Evolutionary conservation across 805 yeast species (phyloP).

Genomic region (Komagataella pastoris): DNA sequence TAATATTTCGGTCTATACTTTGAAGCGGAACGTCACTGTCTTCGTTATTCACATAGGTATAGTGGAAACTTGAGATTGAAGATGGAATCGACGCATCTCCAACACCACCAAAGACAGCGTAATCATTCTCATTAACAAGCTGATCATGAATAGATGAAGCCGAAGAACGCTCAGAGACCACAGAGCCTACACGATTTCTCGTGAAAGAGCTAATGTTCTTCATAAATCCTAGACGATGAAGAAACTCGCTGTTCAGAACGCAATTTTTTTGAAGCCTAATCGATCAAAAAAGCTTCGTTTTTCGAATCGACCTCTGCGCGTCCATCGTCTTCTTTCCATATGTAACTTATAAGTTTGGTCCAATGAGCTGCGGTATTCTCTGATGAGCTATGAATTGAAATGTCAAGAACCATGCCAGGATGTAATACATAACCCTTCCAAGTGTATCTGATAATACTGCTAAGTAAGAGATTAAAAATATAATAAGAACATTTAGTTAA

Average conservation of each 20-base stretch:
- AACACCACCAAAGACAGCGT: constrained; percentile 70
- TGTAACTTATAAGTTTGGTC: too few species aligned
- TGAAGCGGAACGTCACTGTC: constrained; percentile 11
- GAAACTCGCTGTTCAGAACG: background rate
- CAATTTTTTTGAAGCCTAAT: background rate
- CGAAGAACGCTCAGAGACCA: constrained; percentile 5
- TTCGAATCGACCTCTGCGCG: background rate
- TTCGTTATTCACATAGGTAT: constrained; percentile 32
- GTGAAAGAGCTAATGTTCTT: constrained; percentile 10
- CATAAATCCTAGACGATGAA: background rate
- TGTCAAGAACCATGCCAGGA: too few species aligned
- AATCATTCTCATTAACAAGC: constrained; percentile 30
- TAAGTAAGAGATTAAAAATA: background rate
- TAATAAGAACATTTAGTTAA: background rate
- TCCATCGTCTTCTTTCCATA: too few species aligned
- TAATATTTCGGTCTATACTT: background rate
- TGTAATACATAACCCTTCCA: too few species aligned
- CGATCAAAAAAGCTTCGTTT: background rate
- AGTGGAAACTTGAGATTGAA: constrained; percentile 66
- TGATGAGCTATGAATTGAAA: too few species aligned
- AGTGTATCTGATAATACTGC: too few species aligned
- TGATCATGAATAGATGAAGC: constrained; percentile 19
- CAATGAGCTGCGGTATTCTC: too few species aligned
- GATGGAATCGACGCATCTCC: constrained; percentile 67
- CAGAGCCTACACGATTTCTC: constrained; percentile 16